Percentiles rank a stretch among this genome's conserved stretches.
These are phyloP conservation scores for Alternaria sp. DNA, from an alignment of 2,329 filamentous ascomycete genomes.

Conservation along the genomic window DNA sequence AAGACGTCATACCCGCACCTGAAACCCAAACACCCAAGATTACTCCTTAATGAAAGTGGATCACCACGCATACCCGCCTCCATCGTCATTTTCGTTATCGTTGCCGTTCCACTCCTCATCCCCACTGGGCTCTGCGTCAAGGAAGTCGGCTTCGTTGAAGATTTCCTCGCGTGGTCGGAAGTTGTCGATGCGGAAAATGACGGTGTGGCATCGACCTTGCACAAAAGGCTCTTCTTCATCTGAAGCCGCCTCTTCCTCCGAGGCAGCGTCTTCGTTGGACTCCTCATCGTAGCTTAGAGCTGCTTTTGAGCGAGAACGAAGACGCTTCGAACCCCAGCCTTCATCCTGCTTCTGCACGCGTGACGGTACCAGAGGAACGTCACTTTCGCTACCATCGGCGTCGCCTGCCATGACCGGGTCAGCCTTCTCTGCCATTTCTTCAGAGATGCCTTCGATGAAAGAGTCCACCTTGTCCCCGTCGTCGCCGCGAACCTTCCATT, in stretches of 20 bases:
- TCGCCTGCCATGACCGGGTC: not conserved
- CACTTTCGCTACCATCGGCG: slow-evolving; percentile 32
- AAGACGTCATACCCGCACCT: not conserved
- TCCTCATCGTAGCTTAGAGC: slow-evolving; percentile 38
- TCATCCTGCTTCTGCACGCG: slow-evolving; percentile 30
- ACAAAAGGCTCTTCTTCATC: slow-evolving; percentile 49
- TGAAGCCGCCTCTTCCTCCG: slow-evolving; percentile 16
- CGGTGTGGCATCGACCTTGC: slow-evolving; percentile 73
- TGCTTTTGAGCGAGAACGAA: slow-evolving; percentile 38
- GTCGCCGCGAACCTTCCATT: slow-evolving; percentile 43
- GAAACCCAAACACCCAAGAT: not conserved
- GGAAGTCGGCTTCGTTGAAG: slow-evolving; percentile 74
- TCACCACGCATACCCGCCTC: slow-evolving; percentile 43
- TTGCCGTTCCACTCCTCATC: slow-evolving; percentile 66
- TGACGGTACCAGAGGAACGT: slow-evolving; percentile 30
- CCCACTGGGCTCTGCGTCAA: slow-evolving; percentile 65
- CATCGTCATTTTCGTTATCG: slow-evolving; percentile 54
- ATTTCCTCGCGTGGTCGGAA: slow-evolving; percentile 72
- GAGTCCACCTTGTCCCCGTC: slow-evolving; percentile 26
- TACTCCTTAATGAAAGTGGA: not conserved
- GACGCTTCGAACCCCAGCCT: slow-evolving; percentile 36
- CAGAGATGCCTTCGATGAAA: slow-evolving; percentile 27
- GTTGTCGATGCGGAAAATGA: slow-evolving; percentile 77
- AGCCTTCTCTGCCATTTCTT: slow-evolving; percentile 6
- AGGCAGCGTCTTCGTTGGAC: slow-evolving; percentile 36